phyloP scores from a whole-genome alignment of 257 asterid genomes.

The Petunia secreta region DNA sequence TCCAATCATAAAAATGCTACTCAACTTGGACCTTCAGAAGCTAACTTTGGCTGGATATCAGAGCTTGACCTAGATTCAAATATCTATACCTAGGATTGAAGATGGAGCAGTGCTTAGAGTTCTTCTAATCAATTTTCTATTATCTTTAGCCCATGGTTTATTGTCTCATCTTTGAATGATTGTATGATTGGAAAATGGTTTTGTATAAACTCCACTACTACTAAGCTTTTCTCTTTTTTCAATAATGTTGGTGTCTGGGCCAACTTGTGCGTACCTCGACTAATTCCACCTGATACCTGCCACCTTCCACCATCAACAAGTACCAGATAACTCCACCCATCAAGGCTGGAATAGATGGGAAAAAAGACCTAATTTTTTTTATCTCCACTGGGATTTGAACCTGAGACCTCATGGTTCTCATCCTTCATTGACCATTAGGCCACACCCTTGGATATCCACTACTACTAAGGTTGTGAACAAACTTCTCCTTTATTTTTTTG shows the following conservation, averaged over 20 bases:
- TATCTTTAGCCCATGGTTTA: not conserved
- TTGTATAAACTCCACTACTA: not conserved
- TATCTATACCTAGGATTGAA: not conserved
- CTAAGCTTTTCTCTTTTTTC: too few relatives aligned
- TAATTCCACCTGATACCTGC: too few relatives aligned
- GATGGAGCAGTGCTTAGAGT: not conserved
- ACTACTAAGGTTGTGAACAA: not conserved
- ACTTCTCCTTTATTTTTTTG: not conserved
- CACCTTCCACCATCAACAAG: too few relatives aligned
- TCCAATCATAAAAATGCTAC: not conserved
- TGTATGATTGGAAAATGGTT: constrained; percentile 5
- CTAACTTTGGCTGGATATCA: not conserved
- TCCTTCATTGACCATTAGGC: too few relatives aligned
- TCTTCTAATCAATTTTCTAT: not conserved
- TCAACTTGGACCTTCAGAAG: not conserved
- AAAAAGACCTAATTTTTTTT: too few relatives aligned
- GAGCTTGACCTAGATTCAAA: not conserved
- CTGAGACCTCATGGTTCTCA: too few relatives aligned
- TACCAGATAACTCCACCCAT: too few relatives aligned
- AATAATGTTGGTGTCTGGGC: too few relatives aligned
- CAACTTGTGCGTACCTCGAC: too few relatives aligned
- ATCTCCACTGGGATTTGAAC: too few relatives aligned
- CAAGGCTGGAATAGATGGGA: too few relatives aligned
- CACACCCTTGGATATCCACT: too few relatives aligned
- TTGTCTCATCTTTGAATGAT: not conserved